A percentile compares a stretch with the other conserved stretches of the same genome.
Conservation (phyloP, 495 filamentous ascomycete genomes). For the Penicillium tannophilum region DNA sequence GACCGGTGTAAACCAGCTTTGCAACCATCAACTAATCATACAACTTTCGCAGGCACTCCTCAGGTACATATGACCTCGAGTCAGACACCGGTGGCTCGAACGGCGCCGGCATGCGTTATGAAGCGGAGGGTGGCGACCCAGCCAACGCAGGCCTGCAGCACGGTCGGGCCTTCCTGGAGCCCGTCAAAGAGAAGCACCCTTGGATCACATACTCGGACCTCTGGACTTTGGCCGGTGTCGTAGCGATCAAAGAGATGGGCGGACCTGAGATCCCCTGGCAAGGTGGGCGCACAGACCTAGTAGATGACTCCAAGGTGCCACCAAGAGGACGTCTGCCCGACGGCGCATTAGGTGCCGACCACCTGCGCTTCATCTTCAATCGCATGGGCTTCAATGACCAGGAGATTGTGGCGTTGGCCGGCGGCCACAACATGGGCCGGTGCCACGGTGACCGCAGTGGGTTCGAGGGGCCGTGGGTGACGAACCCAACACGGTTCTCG, state of each 20-base stretch:
- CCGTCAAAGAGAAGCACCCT: slow-evolving; percentile 56
- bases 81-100: slow-evolving; percentile 64
- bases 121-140: slow-evolving; percentile 63
- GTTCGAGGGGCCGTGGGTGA: slow-evolving; percentile 65
- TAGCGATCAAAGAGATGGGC: slow-evolving; percentile 59
- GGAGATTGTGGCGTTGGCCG: slow-evolving; percentile 62
- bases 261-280: slow-evolving; percentile 57
- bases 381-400: slow-evolving; percentile 68
- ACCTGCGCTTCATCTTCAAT: slow-evolving; percentile 60
- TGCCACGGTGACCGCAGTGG: slow-evolving; percentile 62
- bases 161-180: slow-evolving; percentile 63
- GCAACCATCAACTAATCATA: slow-evolving; percentile 13
- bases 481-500: slow-evolving; percentile 64
- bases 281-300: slow-evolving; percentile 59
- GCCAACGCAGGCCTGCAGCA: slow-evolving; percentile 65
- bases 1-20: slow-evolving; percentile 3
- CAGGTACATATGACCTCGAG: slow-evolving; percentile 60
- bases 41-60: slow-evolving; percentile 50
- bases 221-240: slow-evolving; percentile 63
- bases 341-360: slow-evolving; percentile 58
- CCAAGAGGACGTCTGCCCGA: slow-evolving; percentile 61
- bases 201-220: slow-evolving; percentile 68
- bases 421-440: slow-evolving; percentile 64
- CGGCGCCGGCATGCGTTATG: slow-evolving; percentile 66
- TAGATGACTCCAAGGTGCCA: slow-evolving; percentile 58